Evolutionary conservation across 2,329 filamentous ascomycete genomes (phyloP).

Genomic region (Albifimbria verrucaria): DNA sequence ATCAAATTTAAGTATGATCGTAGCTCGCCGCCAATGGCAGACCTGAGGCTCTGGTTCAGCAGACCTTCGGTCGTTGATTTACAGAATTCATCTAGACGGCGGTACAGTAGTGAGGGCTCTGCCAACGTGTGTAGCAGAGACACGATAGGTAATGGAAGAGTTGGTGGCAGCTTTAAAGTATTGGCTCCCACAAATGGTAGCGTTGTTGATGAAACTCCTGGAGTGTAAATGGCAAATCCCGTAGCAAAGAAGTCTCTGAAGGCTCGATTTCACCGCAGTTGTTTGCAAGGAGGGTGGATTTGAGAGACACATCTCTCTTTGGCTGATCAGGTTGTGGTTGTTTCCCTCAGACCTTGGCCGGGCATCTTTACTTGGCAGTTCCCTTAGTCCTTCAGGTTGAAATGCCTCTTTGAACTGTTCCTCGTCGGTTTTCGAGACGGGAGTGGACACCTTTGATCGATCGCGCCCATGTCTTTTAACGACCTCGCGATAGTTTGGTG

Average conservation of each 20-base stretch:
- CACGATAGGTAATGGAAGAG: constrained; percentile 78
- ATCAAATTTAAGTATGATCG: constrained; percentile 87
- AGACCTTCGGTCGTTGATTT: constrained; percentile 78
- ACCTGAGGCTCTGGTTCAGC: constrained; percentile 87
- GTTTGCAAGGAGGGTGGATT: constrained; percentile 54
- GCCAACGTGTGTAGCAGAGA: constrained; percentile 86
- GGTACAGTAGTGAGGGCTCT: constrained; percentile 91
- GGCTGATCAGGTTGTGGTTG: constrained; percentile 27
- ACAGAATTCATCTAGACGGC: constrained; percentile 74
- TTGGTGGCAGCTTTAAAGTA: constrained; percentile 71
- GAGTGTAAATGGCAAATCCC: constrained; percentile 86
- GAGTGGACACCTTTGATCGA: constrained; percentile 31
- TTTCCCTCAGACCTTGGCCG: constrained; percentile 34
- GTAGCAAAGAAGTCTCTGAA: constrained; percentile 63
- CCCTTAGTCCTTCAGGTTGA: constrained; percentile 48
- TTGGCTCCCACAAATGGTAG: constrained; percentile 70
- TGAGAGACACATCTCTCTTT: constrained; percentile 51
- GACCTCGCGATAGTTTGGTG: constrained; percentile 34
- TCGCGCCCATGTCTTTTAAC: constrained; percentile 35
- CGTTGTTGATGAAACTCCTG: constrained; percentile 84
- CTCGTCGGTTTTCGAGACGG: constrained; percentile 39
- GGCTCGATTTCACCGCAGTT: constrained; percentile 57
- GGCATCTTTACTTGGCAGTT: constrained; percentile 37
- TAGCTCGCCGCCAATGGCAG: constrained; percentile 80
- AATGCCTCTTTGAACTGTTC: constrained; percentile 51